Percentiles rank a stretch among this genome's conserved stretches.
phyloP scores from a whole-genome alignment of 1,284 basidiomycete species.

The Moniliella sp. region DNA sequence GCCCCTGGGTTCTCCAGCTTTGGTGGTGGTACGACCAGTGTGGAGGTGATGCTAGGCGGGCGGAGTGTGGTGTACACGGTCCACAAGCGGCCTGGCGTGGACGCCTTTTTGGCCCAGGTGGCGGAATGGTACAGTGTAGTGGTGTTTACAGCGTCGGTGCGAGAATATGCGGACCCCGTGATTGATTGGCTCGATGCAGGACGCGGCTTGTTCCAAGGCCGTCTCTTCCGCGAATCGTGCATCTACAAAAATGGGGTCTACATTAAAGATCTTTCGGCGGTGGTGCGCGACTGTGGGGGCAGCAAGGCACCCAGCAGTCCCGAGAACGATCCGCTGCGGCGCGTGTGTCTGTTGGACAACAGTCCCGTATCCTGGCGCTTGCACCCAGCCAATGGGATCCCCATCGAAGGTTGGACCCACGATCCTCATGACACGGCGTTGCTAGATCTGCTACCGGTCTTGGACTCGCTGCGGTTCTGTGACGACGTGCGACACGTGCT shows the following conservation, averaged over 20 bases:
- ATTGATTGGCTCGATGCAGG: slow-evolving; percentile 98
- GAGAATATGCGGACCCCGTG: slow-evolving; percentile 95
- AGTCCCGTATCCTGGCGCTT: no score
- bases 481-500: slow-evolving; percentile 79
- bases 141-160: slow-evolving; percentile 93
- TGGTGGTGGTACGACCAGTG: no score
- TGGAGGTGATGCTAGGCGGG: slow-evolving; percentile 82
- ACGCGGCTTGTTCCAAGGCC: slow-evolving; percentile 54
- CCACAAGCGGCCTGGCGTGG: slow-evolving; percentile 90
- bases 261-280: slow-evolving; percentile 68
- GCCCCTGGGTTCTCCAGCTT: no score
- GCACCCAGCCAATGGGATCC: slow-evolving; percentile 69
- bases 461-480: slow-evolving; percentile 85
- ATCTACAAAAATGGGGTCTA: slow-evolving; percentile 78
- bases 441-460: slow-evolving; percentile 74
- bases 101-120: slow-evolving; percentile 44
- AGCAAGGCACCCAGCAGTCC: no score
- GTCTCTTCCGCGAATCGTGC: slow-evolving; percentile 87
- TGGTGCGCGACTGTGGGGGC: slow-evolving; percentile 76
- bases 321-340: no score
- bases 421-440: slow-evolving; percentile 90
- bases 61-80: slow-evolving; percentile 84
- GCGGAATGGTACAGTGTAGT: slow-evolving; percentile 96
- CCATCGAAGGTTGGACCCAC: slow-evolving; percentile 94
- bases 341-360: no score